phyloP scores from a whole-genome alignment of 2,329 filamentous ascomycete genomes.

The Verruconis gallopava region DNA sequence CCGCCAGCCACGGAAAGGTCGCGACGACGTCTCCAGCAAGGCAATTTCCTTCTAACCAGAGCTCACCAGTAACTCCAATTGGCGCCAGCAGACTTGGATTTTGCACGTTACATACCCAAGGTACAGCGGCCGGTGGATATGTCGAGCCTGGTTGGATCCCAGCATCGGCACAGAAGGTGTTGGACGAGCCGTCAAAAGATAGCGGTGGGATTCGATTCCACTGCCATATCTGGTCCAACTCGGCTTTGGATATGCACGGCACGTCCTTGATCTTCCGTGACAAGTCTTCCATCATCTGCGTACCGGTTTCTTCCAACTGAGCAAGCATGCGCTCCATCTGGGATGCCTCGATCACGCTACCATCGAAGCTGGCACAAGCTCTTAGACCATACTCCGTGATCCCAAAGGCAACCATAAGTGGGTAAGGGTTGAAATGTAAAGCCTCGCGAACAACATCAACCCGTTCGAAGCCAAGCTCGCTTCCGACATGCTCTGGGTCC shows the following conservation, averaged over 20 bases:
- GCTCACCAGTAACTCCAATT: conserved; percentile 27
- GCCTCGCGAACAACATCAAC: conserved; percentile 47
- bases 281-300: conserved; percentile 37
- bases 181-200: conserved; percentile 17
- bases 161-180: conserved; percentile 17
- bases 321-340: conserved; percentile 41
- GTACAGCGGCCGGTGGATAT: conserved; percentile 9
- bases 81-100: conserved; percentile 27
- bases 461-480: conserved; percentile 26
- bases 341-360: conserved; percentile 39
- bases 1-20: conserved; percentile 21
- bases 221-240: conserved; percentile 31
- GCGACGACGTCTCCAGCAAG: conserved; percentile 18
- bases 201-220: conserved; percentile 24
- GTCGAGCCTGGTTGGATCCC: conserved; percentile 18
- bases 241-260: conserved; percentile 24
- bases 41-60: conserved; percentile 29
- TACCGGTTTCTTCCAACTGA: conserved; percentile 39
- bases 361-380: conserved; percentile 53
- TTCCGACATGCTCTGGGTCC: conserved; percentile 16
- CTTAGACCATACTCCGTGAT: conserved; percentile 43
- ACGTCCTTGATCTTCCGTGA: conserved; percentile 27
- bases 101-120: conserved; percentile 21
- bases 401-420: conserved; percentile 53
- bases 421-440: conserved; percentile 43